Percentiles rank a stretch among this genome's conserved stretches.
phyloP scores from a whole-genome alignment of 495 filamentous ascomycete species.

The Polyplosphaeria fusca region DNA sequence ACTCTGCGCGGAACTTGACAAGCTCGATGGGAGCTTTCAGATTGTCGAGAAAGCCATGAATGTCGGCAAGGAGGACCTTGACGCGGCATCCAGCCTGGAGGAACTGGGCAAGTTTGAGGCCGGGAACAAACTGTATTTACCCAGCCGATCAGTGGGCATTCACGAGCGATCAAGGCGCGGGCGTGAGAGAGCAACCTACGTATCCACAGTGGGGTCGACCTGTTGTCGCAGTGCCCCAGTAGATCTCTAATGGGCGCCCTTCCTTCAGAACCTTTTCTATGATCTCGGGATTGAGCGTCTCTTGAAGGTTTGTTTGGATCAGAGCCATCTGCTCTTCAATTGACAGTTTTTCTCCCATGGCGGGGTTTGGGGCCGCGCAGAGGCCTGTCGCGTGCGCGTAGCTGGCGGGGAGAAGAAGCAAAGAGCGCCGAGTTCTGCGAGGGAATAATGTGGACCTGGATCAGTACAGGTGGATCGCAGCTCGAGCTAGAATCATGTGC shows the following conservation, averaged over 20 bases:
- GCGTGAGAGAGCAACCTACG: constrained; percentile 20
- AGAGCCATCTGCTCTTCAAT: constrained; percentile 56
- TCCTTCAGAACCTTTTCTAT: constrained; percentile 70
- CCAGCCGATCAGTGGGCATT: too few species aligned
- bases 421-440: too few species aligned
- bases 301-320: constrained; percentile 76
- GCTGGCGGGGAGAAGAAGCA: too few species aligned
- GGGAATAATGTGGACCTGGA: too few species aligned
- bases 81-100: constrained; percentile 80
- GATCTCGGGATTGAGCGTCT: constrained; percentile 82
- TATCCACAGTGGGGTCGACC: constrained; percentile 81
- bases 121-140: constrained; percentile 68
- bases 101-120: constrained; percentile 85
- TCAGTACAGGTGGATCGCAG: too few species aligned
- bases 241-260: constrained; percentile 25
- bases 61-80: constrained; percentile 59
- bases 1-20: constrained; percentile 56
- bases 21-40: constrained; percentile 84
- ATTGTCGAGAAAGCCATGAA: constrained; percentile 78
- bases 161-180: background rate
- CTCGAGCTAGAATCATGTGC: background rate
- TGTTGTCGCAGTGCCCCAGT: constrained; percentile 67
- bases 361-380: background rate
- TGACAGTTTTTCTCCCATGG: constrained; percentile 1
- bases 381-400: too few species aligned